phyloP scores from a whole-genome alignment of 1,284 basidiomycete genomes.

The Trametes polyzona region DNA sequence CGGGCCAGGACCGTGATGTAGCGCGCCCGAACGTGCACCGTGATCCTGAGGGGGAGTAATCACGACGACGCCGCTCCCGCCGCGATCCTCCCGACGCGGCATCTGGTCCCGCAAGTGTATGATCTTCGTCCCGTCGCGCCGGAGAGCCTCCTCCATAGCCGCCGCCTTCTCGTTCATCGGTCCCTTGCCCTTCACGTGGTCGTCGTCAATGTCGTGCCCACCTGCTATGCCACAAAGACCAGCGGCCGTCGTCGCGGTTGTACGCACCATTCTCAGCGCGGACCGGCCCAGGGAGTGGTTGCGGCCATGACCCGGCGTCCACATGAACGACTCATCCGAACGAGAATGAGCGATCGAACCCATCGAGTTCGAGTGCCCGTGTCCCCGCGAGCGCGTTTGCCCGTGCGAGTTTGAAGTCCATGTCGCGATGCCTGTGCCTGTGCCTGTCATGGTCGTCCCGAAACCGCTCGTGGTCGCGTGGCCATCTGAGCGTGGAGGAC shows the following conservation, averaged over 20 bases:
- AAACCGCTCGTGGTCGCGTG: constrained; percentile 21
- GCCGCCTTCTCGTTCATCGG: constrained; percentile 39
- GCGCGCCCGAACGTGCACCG: background rate
- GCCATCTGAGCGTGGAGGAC: constrained; percentile 24
- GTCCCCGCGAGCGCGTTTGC: constrained; percentile 42
- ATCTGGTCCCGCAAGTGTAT: constrained; percentile 40
- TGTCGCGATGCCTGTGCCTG: constrained; percentile 25
- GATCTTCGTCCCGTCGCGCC: constrained; percentile 46
- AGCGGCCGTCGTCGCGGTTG: constrained; percentile 43
- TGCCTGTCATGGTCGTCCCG: constrained; percentile 22
- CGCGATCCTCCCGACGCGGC: constrained; percentile 16
- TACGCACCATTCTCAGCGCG: constrained; percentile 46
- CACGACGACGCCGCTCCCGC: constrained; percentile 26
- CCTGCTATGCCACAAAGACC: constrained; percentile 36
- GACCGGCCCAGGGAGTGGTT: constrained; percentile 64
- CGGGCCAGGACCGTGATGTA: constrained; percentile 7
- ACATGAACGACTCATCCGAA: constrained; percentile 32
- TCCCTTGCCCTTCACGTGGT: constrained; percentile 27
- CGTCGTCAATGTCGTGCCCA: constrained; percentile 20
- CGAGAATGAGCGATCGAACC: constrained; percentile 44
- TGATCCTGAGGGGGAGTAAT: constrained; percentile 19
- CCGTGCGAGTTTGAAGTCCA: constrained; percentile 36
- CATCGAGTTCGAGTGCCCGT: constrained; percentile 37
- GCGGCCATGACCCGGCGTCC: constrained; percentile 48
- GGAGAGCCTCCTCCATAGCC: constrained; percentile 47